Base-by-base conservation (phyloP, 2,329 filamentous ascomycete genomes). In the Claviceps humidiphila region DNA sequence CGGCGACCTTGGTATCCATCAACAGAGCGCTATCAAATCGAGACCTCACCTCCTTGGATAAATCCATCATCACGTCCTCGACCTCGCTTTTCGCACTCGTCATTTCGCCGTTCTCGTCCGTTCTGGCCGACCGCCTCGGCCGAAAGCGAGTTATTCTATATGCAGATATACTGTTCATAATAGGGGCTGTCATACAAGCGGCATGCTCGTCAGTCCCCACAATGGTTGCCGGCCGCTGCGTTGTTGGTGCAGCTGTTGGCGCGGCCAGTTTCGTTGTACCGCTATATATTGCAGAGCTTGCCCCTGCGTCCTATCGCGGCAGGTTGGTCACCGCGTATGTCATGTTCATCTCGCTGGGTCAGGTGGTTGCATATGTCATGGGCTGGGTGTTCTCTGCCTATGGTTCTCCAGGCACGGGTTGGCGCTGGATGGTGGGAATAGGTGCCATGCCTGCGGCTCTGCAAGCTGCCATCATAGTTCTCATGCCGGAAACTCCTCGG, bases 371-470 rank as follows among this genome's bases (percentile, higher is more conserved):
- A 2, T 96, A 96, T 66, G 64, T 94, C 1, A 70, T 89, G 6
- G 91, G 91, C 1, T 95, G 87, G 85, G 66, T 75, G 0, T 84
- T 95, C 47, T 76, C 81, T 5, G 74, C 77, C 52, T 72, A 73
- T 53, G 77, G 72, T 0, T 65, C 70, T 53, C 59, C 64, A 22
- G 63, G 61, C 39, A 77, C 75, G 13, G 88, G 85, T 1, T 97
- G 91, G 90, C 75, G 89, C 49, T 94, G 87, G 83, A 90, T 95
- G 79, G 89, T 96, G 0, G 90, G 90, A 0, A 68, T 96, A 0
- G 91, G 90, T 0, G 86, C 86, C 8, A 56, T 85, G 26, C 91
- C 91, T 0, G 90, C 89, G 0, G 65, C 78, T 0, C 52, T 89
- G 3, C 91, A 96, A 64, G 77, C 80, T 5, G 64, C 74, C 0